Conservation (phyloP, 2,329 filamentous ascomycete genomes). For the Didymellaceae sp. region DNA sequence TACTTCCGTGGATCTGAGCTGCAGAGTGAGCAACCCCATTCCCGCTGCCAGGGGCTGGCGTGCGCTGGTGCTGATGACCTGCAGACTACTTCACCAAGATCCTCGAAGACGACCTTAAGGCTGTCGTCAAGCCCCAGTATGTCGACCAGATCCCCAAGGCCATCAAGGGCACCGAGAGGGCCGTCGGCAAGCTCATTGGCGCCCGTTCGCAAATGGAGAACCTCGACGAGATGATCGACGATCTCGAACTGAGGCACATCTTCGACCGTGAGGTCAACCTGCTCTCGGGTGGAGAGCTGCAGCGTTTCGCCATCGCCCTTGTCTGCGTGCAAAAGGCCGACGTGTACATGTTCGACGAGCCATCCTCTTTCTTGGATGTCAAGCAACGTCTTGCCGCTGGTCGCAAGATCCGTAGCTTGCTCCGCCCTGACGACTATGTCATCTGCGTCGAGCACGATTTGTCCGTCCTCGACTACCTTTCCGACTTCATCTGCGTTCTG, state of each 20-base stretch:
- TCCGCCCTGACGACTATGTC: constrained; percentile 89
- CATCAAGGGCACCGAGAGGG: constrained; percentile 80
- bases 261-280: constrained; percentile 88
- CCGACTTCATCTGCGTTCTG: constrained; percentile 96
- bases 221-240: constrained; percentile 79
- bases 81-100: constrained; percentile 98
- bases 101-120: constrained; percentile 94
- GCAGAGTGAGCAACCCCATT: constrained; percentile 72
- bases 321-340: constrained; percentile 96
- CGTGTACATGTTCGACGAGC: constrained; percentile 98
- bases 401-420: constrained; percentile 87
- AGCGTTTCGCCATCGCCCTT: constrained; percentile 95
- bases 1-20: constrained; percentile 97
- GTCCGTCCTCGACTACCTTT: constrained; percentile 97
- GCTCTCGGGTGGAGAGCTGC: constrained; percentile 95
- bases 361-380: constrained; percentile 98
- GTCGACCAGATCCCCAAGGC: constrained; percentile 97
- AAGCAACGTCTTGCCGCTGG: constrained; percentile 96
- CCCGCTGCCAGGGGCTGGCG: not conserved
- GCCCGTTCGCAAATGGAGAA: constrained; percentile 79
- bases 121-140: constrained; percentile 98
- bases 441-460: constrained; percentile 99
- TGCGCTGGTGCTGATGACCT: constrained; percentile 26
- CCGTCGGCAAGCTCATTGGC: constrained; percentile 79
- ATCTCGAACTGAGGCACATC: constrained; percentile 86